These are phyloP conservation scores for Aspergillus arachidicola DNA, from an alignment of 2,329 filamentous ascomycete genomes.

Conservation along the genomic window DNA sequence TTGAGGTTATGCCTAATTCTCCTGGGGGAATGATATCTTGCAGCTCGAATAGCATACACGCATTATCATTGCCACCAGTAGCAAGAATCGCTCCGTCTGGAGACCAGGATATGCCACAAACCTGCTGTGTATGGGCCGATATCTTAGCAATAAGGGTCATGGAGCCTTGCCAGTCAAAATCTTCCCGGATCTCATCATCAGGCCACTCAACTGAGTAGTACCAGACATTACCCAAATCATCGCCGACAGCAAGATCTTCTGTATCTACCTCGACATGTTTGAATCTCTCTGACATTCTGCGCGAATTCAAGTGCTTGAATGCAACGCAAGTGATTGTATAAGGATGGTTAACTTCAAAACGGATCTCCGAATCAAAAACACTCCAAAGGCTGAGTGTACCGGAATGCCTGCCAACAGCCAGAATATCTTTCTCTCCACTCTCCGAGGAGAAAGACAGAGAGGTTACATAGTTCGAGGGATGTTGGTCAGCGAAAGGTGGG, in stretches of 20 bases:
- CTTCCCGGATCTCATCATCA: constrained; percentile 57
- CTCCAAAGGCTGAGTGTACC: constrained; percentile 79
- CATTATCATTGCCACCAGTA: constrained; percentile 90
- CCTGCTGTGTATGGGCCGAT: constrained; percentile 79
- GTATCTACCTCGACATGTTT: constrained; percentile 60
- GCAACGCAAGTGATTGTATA: constrained; percentile 75
- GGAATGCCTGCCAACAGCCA: constrained; percentile 81
- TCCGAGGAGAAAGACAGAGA: constrained; percentile 87
- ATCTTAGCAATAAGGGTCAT: constrained; percentile 79
- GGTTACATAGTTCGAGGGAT: constrained; percentile 64
- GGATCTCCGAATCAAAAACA: constrained; percentile 63
- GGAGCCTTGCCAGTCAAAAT: constrained; percentile 74
- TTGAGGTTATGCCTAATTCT: constrained; percentile 14
- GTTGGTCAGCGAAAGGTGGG: constrained; percentile 57
- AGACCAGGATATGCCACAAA: constrained; percentile 93
- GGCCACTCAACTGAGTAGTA: constrained; percentile 91
- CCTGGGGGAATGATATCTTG: constrained; percentile 52
- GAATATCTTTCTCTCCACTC: constrained; percentile 73
- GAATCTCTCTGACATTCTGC: constrained; percentile 51
- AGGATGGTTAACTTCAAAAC: constrained; percentile 75
- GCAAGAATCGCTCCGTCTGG: constrained; percentile 74
- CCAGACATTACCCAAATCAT: constrained; percentile 79
- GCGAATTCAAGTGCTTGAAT: constrained; percentile 69
- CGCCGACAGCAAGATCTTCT: constrained; percentile 85
- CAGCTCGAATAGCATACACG: constrained; percentile 78